Conservation (phyloP, 352 stramenopile species). For the Globisporangium paddicum region DNA sequence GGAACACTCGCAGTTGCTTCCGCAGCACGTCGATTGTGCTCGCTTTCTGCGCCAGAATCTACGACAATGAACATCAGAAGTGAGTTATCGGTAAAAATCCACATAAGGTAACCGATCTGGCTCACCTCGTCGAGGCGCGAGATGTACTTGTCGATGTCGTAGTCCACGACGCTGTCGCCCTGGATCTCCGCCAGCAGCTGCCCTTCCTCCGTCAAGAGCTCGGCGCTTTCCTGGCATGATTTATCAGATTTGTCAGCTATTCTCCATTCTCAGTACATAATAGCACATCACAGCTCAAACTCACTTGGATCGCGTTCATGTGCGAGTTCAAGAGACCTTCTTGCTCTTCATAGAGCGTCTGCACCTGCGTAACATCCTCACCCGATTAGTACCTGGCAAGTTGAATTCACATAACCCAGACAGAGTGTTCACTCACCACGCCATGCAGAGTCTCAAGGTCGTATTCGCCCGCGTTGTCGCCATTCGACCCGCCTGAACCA, state of each 20-base stretch:
- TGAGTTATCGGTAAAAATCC: background rate
- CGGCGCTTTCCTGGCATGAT: slow-evolving; percentile 88
- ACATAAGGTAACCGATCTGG: background rate
- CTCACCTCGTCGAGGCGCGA: slow-evolving; percentile 81
- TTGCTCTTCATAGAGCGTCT: slow-evolving; percentile 95
- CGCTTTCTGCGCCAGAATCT: slow-evolving; percentile 93
- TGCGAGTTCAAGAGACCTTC: slow-evolving; percentile 94
- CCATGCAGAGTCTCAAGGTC: slow-evolving; percentile 61
- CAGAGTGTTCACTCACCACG: slow-evolving; percentile 31
- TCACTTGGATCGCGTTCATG: slow-evolving; percentile 94
- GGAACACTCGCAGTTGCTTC: slow-evolving; percentile 81
- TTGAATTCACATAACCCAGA: no score
- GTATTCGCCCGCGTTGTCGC: slow-evolving; percentile 27
- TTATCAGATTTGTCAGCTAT: background rate
- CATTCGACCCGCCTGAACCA: slow-evolving; percentile 15
- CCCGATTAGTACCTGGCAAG: background rate
- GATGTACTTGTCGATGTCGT: slow-evolving; percentile 95
- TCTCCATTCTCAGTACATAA: background rate
- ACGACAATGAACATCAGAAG: background rate
- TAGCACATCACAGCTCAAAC: background rate
- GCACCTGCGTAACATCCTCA: slow-evolving; percentile 31
- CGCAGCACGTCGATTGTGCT: slow-evolving; percentile 82
- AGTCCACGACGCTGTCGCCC: slow-evolving; percentile 86
- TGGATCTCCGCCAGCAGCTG: slow-evolving; percentile 81
- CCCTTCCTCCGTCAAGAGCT: slow-evolving; percentile 96